phyloP scores from a whole-genome alignment of 139 green algal species.

The Asterochloris sp. region DNA sequence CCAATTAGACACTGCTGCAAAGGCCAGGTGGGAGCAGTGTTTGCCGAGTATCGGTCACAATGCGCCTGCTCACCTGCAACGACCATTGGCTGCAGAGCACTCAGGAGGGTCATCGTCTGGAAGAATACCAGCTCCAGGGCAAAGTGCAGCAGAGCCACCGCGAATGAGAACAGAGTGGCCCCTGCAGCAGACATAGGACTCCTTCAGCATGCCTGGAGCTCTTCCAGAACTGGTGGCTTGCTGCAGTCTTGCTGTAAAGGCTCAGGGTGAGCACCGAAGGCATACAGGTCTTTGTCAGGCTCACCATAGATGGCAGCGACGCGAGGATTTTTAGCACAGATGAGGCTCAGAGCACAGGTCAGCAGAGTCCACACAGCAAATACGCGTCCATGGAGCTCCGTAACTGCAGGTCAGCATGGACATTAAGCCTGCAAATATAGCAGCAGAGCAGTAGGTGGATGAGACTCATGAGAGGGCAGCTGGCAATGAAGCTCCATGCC shows the following conservation, averaged over 20 bases:
- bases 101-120: constrained; percentile 62
- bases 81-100: constrained; percentile 59
- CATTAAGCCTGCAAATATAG: neutral
- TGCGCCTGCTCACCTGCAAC: constrained; percentile 53
- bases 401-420: constrained; percentile 55
- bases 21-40: neutral
- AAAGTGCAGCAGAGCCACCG: constrained; percentile 73
- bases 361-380: constrained; percentile 82
- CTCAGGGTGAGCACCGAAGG: neutral
- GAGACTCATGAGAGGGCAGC: neutral
- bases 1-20: too few species aligned
- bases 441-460: neutral
- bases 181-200: constrained; percentile 33
- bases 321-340: constrained; percentile 68
- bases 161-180: constrained; percentile 75
- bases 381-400: constrained; percentile 66
- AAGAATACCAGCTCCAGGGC: constrained; percentile 64
- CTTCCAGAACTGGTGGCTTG: neutral
- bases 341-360: constrained; percentile 76
- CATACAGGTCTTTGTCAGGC: neutral
- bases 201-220: neutral
- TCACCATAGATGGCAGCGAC: constrained; percentile 73
- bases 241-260: neutral
- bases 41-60: neutral
- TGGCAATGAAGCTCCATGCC: too few species aligned